Percentiles rank a stretch among this genome's conserved stretches.
Evolutionary conservation across 768 basidiomycete species (phyloP).

Genomic region (Lactarius trivialis): DNA sequence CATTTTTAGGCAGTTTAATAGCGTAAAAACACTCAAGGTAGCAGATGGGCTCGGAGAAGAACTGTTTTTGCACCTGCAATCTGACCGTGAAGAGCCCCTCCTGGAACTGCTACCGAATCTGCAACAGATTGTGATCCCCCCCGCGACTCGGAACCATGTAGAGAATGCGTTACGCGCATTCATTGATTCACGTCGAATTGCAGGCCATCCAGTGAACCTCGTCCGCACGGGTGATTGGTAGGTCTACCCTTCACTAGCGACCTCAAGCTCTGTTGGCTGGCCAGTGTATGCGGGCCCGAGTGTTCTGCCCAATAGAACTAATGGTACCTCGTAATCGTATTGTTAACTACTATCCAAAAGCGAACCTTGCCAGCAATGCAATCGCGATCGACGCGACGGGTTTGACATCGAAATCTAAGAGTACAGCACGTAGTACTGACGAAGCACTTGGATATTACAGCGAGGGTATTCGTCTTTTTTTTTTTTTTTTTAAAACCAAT

Average conservation of each 20-base stretch:
- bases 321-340: background rate
- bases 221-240: background rate
- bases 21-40: background rate
- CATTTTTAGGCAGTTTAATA: background rate
- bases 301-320: background rate
- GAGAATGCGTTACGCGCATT: background rate
- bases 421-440: too few species aligned
- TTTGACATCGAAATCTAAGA: background rate
- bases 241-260: background rate
- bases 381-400: background rate
- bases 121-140: background rate
- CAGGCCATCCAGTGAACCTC: background rate
- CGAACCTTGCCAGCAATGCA: background rate
- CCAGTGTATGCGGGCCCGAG: too few species aligned
- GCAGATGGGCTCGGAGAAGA: background rate
- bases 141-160: background rate
- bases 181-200: background rate
- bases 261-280: background rate
- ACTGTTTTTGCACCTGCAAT: background rate
- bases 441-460: background rate
- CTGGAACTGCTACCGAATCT: background rate
- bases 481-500: too few species aligned
- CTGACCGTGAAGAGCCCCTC: background rate
- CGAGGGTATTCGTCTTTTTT: too few species aligned
- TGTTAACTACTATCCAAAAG: background rate